A percentile compares a stretch with the other conserved stretches of the same genome.
These are phyloP conservation scores for Evansstolkia leycettana DNA, from an alignment of 495 filamentous ascomycete species.

Conservation along the genomic window DNA sequence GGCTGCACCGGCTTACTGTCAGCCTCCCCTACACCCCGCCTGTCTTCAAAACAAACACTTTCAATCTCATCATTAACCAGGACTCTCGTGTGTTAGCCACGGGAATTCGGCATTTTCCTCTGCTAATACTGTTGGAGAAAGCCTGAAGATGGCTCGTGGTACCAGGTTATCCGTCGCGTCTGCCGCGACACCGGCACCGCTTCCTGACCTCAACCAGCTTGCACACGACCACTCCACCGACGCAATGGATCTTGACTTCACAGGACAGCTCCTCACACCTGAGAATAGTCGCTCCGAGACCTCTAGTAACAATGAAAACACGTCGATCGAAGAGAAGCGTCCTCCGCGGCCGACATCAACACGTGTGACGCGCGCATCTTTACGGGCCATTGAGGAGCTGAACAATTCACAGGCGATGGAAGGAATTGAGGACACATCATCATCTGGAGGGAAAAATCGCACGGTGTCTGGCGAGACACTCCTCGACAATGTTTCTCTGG, in stretches of 20 bases:
- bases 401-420: constrained; percentile 6
- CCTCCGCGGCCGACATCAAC: constrained; percentile 26
- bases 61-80: too few relatives aligned
- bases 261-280: constrained; percentile 34
- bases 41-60: too few relatives aligned
- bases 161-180: constrained; percentile 10
- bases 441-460: constrained; percentile 12
- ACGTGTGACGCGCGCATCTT: constrained; percentile 30
- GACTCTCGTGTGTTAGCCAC: too few relatives aligned
- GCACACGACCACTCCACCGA: constrained; percentile 19
- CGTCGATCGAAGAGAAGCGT: constrained; percentile 28
- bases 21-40: too few relatives aligned
- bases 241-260: constrained; percentile 28
- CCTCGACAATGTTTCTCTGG: constrained; percentile 18
- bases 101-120: too few relatives aligned
- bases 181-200: constrained; percentile 22
- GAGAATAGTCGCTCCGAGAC: constrained; percentile 39
- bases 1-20: too few relatives aligned
- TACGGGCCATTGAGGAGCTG: constrained; percentile 19
- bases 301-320: constrained; percentile 37
- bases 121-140: constrained; percentile 1
- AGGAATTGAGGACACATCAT: constrained; percentile 3
- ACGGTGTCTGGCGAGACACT: constrained; percentile 31
- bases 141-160: constrained; percentile 18
- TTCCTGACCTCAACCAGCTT: constrained; percentile 19